Evolutionary conservation across 192 early-diverging fungal genomes (phyloP), one percentile per base, ranked within the genome.

Genomic region (Coemansia sp.): DNA sequence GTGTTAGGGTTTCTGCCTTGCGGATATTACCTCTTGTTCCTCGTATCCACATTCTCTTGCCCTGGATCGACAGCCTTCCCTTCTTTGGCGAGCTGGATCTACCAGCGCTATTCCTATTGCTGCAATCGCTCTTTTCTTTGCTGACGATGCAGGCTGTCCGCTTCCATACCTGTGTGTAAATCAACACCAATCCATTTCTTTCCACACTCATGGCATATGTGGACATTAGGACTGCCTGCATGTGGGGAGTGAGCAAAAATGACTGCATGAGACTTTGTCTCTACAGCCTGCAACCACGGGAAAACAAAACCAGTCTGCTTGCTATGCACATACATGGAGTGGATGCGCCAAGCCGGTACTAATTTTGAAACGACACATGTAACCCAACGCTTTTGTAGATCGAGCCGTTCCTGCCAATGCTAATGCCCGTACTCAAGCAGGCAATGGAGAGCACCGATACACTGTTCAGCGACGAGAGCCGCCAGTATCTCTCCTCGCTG

Each of bases 381-480:
- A 51, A 51, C 24, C 9, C 21, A 11, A 26, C 24, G 18, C 24
- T 62, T 36, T 26, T 71, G 73, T 81, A 81, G 78, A 59, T 81
- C 51, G 78, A 81, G 66, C 66, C 55, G 42, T 75, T 67, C 39
- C 40, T 69, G 37, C 59, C 69, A 21, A 63, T 58, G 46, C 70
- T 81, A 62, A 62, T 26, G 65, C 68, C 78, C 9, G 78, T 81
- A 53, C 69, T 81, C 48, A 71, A 74, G 66, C 69, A 81, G 56
- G 78, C 78, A 24, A 61, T 81, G 69, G 65, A 63, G 39, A 66
- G 70, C 56, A 59, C 73, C n/a, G 69, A 65, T 21, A 68, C 78
- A 23, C 65, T 81, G 59, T 53, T 81, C 16, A 81, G 64, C 60
- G 72, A 71, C 34, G 73, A 75, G 60, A 81, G 78, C 73, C 68